phyloP scores from a whole-genome alignment of 768 basidiomycete species.

The Calvatia gigantea region DNA sequence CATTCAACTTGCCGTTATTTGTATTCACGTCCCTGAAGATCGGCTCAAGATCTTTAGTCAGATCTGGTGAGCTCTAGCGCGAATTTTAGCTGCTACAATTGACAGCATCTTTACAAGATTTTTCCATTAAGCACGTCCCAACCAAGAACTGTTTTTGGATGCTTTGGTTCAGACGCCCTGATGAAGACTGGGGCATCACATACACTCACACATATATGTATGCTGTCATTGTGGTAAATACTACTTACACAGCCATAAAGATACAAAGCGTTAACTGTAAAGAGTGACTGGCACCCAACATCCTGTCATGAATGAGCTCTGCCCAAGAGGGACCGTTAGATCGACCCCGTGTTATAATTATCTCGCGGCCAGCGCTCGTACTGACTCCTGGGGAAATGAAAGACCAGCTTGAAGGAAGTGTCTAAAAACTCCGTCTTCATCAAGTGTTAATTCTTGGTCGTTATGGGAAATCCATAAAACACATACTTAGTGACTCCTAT shows the following conservation, averaged over 20 bases:
- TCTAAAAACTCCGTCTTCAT: constrained; percentile 11
- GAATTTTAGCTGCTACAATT: background rate
- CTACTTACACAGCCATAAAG: background rate
- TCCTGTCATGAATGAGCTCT: background rate
- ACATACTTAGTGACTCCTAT: background rate
- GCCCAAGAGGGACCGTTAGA: constrained; percentile 3
- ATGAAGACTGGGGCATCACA: background rate
- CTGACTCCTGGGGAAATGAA: background rate
- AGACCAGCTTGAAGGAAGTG: constrained; percentile 4
- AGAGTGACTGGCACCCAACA: background rate
- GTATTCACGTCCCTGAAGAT: constrained; percentile 10
- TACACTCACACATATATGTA: background rate
- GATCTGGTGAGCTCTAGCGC: constrained; percentile 2
- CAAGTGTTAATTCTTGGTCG: background rate
- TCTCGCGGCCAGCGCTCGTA: constrained; percentile 4
- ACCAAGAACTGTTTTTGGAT: background rate
- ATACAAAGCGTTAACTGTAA: background rate
- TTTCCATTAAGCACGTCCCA: constrained; percentile 5
- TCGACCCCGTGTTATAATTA: constrained; percentile 1
- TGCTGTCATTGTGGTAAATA: too few species aligned
- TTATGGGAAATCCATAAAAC: background rate
- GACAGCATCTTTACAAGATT: background rate
- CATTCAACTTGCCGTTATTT: background rate
- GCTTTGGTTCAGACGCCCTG: background rate
- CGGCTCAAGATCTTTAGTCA: constrained; percentile 6